Conservation (phyloP, 208 protist genomes). For the Trypanosomatidae sp. region DNA sequence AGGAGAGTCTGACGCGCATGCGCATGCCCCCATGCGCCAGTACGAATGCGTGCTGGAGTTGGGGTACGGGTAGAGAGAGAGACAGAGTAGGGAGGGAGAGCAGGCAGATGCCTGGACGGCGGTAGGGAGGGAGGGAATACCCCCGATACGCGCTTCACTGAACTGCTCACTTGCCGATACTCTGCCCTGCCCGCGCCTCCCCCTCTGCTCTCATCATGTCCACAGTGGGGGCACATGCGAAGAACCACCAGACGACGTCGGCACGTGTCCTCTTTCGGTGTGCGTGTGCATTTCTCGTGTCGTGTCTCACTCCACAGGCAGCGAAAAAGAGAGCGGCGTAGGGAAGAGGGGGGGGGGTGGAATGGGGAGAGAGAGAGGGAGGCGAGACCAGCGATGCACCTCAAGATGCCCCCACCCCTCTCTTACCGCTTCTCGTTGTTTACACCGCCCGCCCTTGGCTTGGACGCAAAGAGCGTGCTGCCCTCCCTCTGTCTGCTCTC, state of each 20-base stretch:
- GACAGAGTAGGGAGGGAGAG: not conserved
- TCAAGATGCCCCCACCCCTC: not conserved
- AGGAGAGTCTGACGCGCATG: not conserved
- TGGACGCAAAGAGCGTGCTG: not conserved
- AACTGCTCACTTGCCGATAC: not conserved
- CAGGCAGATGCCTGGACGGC: no score
- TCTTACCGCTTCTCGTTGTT: not conserved
- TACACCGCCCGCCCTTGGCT: not conserved
- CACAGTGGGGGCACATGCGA: not conserved
- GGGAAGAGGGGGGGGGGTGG: not conserved
- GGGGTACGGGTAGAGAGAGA: not conserved
- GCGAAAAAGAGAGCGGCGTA: not conserved
- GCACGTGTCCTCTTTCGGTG: not conserved
- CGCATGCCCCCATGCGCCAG: not conserved
- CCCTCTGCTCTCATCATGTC: not conserved
- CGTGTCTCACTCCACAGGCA: not conserved
- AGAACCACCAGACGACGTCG: not conserved
- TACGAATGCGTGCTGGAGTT: not conserved
- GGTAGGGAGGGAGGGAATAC: not conserved
- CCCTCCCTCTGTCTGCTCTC: not conserved
- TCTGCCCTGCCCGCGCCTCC: not conserved
- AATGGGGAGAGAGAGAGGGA: not conserved
- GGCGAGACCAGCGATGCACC: not conserved
- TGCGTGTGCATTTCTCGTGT: not conserved
- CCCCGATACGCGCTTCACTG: not conserved